Base-by-base conservation (phyloP, 306 rosid genomes). In the Quercus ilex region DNA sequence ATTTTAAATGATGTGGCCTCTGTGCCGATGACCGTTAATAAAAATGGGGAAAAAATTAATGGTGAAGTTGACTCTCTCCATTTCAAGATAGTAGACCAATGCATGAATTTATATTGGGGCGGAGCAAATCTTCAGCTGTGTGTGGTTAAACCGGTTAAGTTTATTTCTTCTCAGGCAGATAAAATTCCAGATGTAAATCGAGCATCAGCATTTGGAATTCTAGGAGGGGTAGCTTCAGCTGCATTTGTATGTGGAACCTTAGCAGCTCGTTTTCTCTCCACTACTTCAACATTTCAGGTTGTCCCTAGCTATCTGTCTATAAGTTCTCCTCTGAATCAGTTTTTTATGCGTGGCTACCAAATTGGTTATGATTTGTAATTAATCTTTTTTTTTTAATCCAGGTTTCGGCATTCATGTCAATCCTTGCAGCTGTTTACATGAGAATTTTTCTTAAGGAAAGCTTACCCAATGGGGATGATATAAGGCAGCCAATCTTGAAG, bases 391-490 rank as follows among this genome's bases (percentile, higher is more conserved):
- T 23, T 23, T 23, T 23, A 55, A 55, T 79, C 56, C 76, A 94
- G 95, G 88, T 90, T 79, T 89, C 94, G 84, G 82, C 99, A 68
- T 78, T 91, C 25, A 76, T 65, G 23, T 83, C 97, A 21, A 87
- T 91, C 88, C 63, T 81, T 26, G 93, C 89, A 56, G 74, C 79
- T 10, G 79, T 89, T 46, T 94, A 94, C 86, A 90, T 91, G 99
- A 88, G 99, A 85, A 82, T 92, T 51, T 94, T 92, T 81, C 93
- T 94, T 9, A 38, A 87, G 83, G 97, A 94, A 58, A 89, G 91
- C 82, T 68, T 83, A 28, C 84, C 88, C 1, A 59, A 33, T 70
- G 65, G 33, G 52, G 69, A 51, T 46, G 74, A 35, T 67, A 64
- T 88, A 78, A 89, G 33, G 58, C 91, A 86, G 82, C 95, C 97